These are phyloP conservation scores for Posidonia australis DNA, from an alignment of 106 monocot species.

Conservation along the genomic window DNA sequence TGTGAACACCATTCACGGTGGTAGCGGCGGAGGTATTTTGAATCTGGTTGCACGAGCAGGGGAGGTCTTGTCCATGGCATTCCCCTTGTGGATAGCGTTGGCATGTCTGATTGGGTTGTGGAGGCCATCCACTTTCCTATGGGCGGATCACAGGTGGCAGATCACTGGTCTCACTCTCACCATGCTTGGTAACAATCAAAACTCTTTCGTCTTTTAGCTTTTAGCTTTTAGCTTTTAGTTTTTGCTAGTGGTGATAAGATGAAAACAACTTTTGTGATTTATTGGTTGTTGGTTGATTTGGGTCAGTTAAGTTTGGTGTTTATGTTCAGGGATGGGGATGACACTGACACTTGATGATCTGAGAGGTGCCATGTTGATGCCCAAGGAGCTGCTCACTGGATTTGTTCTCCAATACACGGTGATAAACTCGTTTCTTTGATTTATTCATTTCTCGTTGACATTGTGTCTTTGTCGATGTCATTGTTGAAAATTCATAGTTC, in stretches of 20 bases:
- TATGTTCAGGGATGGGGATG: conserved; percentile 79
- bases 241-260: background rate
- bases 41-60: conserved; percentile 34
- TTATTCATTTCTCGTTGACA: background rate
- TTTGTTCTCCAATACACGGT: conserved; percentile 93
- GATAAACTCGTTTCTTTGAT: background rate
- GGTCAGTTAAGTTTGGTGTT: background rate
- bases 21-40: background rate
- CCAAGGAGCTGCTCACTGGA: conserved; percentile 62
- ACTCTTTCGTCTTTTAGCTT: background rate
- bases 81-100: conserved; percentile 68
- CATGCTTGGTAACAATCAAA: conserved; percentile 56
- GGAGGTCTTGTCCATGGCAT: conserved; percentile 59
- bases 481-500: background rate
- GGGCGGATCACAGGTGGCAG: conserved; percentile 50
- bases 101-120: conserved; percentile 52
- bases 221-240: background rate
- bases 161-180: conserved; percentile 76
- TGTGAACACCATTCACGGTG: background rate
- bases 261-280: background rate
- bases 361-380: conserved; percentile 63
- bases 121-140: conserved; percentile 46
- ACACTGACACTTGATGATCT: conserved; percentile 82
- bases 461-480: background rate
- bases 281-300: background rate